Evolutionary conservation across 352 stramenopile genomes (phyloP).

Genomic region (Phytophthora rubi): DNA sequence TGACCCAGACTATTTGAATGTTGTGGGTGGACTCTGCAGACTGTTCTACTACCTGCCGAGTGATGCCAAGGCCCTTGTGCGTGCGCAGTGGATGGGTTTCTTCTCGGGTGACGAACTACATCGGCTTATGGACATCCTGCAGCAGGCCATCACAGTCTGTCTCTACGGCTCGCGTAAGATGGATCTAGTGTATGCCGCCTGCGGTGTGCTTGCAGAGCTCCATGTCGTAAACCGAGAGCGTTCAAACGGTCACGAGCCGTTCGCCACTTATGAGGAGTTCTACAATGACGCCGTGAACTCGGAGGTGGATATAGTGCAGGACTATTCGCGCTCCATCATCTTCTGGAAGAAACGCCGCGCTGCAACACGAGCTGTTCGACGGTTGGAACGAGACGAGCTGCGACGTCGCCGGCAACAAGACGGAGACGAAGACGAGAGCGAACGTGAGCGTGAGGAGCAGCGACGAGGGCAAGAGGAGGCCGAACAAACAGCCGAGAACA

Average conservation of each 20-base stretch:
- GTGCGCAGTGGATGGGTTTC: conserved; percentile 57
- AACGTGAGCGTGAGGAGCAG: conserved; percentile 27
- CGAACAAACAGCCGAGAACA: conserved; percentile 13
- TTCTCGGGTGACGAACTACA: conserved; percentile 69
- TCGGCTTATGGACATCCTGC: conserved; percentile 70
- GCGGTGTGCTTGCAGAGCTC: conserved; percentile 69
- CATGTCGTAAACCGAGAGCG: conserved; percentile 64
- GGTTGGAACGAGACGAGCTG: conserved; percentile 27
- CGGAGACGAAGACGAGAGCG: conserved; percentile 23
- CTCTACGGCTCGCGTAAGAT: conserved; percentile 75
- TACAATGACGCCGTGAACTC: conserved; percentile 88
- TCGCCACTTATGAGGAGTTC: conserved; percentile 75
- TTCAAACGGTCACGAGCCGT: conserved; percentile 32
- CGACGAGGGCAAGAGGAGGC: conserved; percentile 22
- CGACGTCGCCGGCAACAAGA: conserved; percentile 23
- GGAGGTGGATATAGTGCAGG: conserved; percentile 81
- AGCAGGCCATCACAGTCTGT: conserved; percentile 81
- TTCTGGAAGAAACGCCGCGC: conserved; percentile 69
- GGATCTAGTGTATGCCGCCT: conserved; percentile 79
- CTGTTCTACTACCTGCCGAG: conserved; percentile 69
- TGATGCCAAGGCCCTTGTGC: conserved; percentile 59
- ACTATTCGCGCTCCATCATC: conserved; percentile 78
- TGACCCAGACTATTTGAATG: conserved; percentile 77
- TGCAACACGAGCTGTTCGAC: conserved; percentile 20
- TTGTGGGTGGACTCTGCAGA: conserved; percentile 72